Evolutionary conservation across 345 rosid genomes (phyloP).

Genomic region (Populus nigra): DNA sequence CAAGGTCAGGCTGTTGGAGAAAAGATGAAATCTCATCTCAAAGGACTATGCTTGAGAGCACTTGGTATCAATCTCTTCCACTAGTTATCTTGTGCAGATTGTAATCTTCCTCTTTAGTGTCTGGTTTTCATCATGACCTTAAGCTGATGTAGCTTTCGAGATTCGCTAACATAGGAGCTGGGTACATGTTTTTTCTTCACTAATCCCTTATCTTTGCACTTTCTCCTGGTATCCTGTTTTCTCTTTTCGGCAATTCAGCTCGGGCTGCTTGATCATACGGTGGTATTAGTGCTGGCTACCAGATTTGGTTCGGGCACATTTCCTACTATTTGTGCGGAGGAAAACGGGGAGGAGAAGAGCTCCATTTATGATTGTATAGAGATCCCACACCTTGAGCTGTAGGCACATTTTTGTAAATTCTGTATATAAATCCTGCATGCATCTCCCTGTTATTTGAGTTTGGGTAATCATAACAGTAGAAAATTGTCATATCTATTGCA

Average conservation of each 20-base stretch:
- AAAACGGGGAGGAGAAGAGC: not conserved
- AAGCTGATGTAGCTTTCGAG: no score
- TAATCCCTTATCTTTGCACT: not conserved
- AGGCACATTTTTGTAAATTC: not conserved
- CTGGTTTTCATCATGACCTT: not conserved
- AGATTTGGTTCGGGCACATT: not conserved
- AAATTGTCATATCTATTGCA: not conserved
- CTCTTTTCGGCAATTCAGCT: not conserved
- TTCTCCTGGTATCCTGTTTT: constrained; percentile 1
- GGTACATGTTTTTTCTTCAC: not conserved
- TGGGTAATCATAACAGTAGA: not conserved
- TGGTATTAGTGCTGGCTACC: not conserved
- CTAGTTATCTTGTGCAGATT: not conserved
- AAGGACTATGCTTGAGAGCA: not conserved
- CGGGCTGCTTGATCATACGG: not conserved
- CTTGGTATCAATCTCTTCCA: not conserved
- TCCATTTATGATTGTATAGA: not conserved
- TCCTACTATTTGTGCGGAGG: not conserved
- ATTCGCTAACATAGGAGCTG: not conserved
- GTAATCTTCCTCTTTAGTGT: not conserved
- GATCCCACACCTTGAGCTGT: not conserved
- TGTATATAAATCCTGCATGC: not conserved
- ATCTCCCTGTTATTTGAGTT: not conserved
- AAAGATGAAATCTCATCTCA: constrained; percentile 36
- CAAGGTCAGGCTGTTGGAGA: constrained; percentile 59